These are phyloP conservation scores for Russula griseocarnosa DNA, from an alignment of 768 basidiomycete genomes.

Conservation along the genomic window DNA sequence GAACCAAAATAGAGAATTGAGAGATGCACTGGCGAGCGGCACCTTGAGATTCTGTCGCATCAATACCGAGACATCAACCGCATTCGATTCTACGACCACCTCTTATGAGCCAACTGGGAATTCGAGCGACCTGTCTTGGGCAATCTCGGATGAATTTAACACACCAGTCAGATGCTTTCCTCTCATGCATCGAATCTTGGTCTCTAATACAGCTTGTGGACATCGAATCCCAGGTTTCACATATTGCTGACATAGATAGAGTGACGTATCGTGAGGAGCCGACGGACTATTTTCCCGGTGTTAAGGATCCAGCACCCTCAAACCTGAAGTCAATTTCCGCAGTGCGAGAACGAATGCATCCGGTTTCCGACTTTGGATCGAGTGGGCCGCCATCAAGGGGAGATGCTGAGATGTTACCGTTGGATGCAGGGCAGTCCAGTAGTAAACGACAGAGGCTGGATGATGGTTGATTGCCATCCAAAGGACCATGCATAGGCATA, in stretches of 20 bases:
- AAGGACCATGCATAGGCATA: too few relatives aligned
- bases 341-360: background rate
- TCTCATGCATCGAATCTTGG: background rate
- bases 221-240: slow-evolving; percentile 11
- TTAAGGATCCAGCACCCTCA: background rate
- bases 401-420: background rate
- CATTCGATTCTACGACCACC: background rate
- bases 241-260: slow-evolving; percentile 1
- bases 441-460: slow-evolving; percentile 19
- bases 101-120: slow-evolving; percentile 5
- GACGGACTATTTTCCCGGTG: slow-evolving; percentile 12
- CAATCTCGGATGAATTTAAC: slow-evolving; percentile 23
- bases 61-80: background rate
- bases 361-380: background rate
- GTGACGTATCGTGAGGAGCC: slow-evolving; percentile 12
- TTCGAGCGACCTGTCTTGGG: slow-evolving; percentile 26
- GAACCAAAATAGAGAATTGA: slow-evolving; percentile 50
- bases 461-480: background rate
- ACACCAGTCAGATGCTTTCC: slow-evolving; percentile 18
- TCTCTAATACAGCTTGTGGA: slow-evolving; percentile 6
- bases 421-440: background rate
- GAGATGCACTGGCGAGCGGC: slow-evolving; percentile 49
- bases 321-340: background rate
- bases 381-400: background rate
- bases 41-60: slow-evolving; percentile 41